Evolutionary conservation across 2,329 filamentous ascomycete species (phyloP).

Genomic region (Fusarium sp.): DNA sequence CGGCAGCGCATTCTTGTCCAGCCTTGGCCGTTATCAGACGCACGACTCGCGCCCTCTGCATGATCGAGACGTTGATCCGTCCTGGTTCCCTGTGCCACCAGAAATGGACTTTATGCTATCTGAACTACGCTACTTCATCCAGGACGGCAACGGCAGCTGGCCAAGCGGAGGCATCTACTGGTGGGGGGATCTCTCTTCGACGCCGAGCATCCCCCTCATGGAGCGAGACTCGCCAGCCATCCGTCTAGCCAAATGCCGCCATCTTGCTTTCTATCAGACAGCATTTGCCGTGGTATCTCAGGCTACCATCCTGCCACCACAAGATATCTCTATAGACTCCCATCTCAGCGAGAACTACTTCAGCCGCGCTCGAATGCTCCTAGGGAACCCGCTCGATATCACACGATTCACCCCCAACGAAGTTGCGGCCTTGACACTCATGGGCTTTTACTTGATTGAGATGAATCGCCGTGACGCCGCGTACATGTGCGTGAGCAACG

Average conservation of each 20-base stretch:
- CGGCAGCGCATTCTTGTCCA: constrained; percentile 51
- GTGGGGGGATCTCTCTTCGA: constrained; percentile 54
- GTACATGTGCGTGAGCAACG: constrained; percentile 57
- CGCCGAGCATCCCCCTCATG: constrained; percentile 43
- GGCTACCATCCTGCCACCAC: constrained; percentile 37
- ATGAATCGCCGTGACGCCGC: constrained; percentile 59
- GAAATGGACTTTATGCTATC: constrained; percentile 53
- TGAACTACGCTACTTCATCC: constrained; percentile 55
- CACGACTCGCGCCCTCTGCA: constrained; percentile 56
- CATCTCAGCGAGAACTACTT: constrained; percentile 56
- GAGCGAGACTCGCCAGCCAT: constrained; percentile 33
- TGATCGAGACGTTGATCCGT: constrained; percentile 51
- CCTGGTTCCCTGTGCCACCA: constrained; percentile 49
- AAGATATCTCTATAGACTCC: constrained; percentile 38
- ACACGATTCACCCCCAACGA: constrained; percentile 54
- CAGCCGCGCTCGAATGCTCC: constrained; percentile 53
- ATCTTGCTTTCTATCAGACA: constrained; percentile 57
- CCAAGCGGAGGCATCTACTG: constrained; percentile 59
- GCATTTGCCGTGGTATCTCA: constrained; percentile 54
- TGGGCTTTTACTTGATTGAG: constrained; percentile 60
- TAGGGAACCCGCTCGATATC: constrained; percentile 59
- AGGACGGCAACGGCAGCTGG: constrained; percentile 55
- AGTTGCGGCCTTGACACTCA: constrained; percentile 56
- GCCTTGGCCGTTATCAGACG: constrained; percentile 57
- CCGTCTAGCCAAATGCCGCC: constrained; percentile 45